These are phyloP conservation scores for Mortierella sp. DNA, from an alignment of 371 early-diverging fungal species.

Conservation along the genomic window DNA sequence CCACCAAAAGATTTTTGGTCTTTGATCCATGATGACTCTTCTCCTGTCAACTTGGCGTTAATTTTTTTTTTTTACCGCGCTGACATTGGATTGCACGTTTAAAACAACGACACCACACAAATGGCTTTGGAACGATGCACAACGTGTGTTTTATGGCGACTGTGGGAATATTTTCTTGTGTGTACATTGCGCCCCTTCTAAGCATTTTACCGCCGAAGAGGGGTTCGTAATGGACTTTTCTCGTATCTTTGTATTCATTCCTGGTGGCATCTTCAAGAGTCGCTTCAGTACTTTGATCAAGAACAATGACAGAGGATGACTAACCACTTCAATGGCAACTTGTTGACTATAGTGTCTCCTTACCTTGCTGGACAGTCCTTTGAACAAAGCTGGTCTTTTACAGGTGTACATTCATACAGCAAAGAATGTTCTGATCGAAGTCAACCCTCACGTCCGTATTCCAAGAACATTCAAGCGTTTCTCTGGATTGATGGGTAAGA, in stretches of 20 bases:
- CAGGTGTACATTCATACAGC: constrained; percentile 96
- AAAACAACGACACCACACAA: constrained; percentile 34
- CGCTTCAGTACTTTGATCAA: too few species aligned
- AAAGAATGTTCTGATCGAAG: constrained; percentile 95
- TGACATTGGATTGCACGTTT: constrained; percentile 6
- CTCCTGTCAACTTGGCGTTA: too few species aligned
- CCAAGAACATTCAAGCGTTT: constrained; percentile 99
- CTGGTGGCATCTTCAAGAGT: background rate
- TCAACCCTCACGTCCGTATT: constrained; percentile 97
- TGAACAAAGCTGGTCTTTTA: constrained; percentile 96
- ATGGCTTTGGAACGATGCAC: too few species aligned
- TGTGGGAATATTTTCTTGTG: constrained; percentile 9
- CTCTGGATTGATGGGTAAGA: constrained; percentile 94
- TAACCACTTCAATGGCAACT: background rate
- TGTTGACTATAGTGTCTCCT: constrained; percentile 82
- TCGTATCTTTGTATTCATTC: background rate
- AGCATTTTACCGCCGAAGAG: background rate
- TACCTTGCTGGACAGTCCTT: constrained; percentile 95
- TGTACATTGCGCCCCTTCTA: background rate
- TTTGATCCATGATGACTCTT: too few species aligned
- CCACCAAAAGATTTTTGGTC: too few species aligned
- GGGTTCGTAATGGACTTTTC: too few species aligned
- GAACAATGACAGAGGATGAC: background rate
- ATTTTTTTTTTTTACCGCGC: too few species aligned
- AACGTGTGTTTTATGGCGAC: background rate